A percentile compares a stretch with the other conserved stretches of the same genome.
Conservation (phyloP, 2,329 filamentous ascomycete species). For the Conoideocrella luteorostrata region DNA sequence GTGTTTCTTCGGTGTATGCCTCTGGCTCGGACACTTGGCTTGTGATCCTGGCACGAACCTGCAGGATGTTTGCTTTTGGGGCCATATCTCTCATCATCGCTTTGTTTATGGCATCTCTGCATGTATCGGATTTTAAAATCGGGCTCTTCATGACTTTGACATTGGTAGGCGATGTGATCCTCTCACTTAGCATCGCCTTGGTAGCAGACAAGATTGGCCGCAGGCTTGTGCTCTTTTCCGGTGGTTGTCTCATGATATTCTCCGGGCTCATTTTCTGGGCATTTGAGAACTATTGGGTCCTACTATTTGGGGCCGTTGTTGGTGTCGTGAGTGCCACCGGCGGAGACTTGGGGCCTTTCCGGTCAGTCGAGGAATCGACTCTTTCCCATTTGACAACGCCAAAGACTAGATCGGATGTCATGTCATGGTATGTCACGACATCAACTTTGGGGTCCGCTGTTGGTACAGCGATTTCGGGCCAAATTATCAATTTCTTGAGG, state of each 20-base stretch:
- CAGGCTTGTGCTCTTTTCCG: slow-evolving; percentile 44
- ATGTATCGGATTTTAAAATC: slow-evolving; percentile 51
- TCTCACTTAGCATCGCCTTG: slow-evolving; percentile 51
- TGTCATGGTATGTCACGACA: slow-evolving; percentile 58
- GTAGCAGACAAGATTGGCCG: slow-evolving; percentile 54
- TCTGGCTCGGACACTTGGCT: slow-evolving; percentile 45
- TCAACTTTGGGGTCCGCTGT: slow-evolving; percentile 48
- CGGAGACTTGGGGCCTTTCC: slow-evolving; percentile 61
- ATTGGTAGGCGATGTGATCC: slow-evolving; percentile 52
- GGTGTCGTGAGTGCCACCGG: slow-evolving; percentile 58
- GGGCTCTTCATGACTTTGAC: slow-evolving; percentile 61
- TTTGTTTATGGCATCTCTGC: slow-evolving; percentile 51
- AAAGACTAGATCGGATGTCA: slow-evolving; percentile 52
- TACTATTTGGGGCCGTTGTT: slow-evolving; percentile 51
- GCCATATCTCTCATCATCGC: slow-evolving; percentile 54
- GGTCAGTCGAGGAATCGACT: slow-evolving; percentile 60
- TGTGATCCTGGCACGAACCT: slow-evolving; percentile 44
- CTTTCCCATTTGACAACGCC: slow-evolving; percentile 53
- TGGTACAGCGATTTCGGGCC: slow-evolving; percentile 46
- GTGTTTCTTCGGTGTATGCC: slow-evolving; percentile 37
- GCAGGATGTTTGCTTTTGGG: slow-evolving; percentile 59
- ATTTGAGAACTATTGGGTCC: slow-evolving; percentile 52
- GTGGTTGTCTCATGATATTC: slow-evolving; percentile 48
- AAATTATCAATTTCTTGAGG: slow-evolving; percentile 42
- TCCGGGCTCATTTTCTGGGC: slow-evolving; percentile 49